These are phyloP conservation scores for Lentinula raphanica DNA, from an alignment of 768 basidiomycete genomes.

Conservation along the genomic window DNA sequence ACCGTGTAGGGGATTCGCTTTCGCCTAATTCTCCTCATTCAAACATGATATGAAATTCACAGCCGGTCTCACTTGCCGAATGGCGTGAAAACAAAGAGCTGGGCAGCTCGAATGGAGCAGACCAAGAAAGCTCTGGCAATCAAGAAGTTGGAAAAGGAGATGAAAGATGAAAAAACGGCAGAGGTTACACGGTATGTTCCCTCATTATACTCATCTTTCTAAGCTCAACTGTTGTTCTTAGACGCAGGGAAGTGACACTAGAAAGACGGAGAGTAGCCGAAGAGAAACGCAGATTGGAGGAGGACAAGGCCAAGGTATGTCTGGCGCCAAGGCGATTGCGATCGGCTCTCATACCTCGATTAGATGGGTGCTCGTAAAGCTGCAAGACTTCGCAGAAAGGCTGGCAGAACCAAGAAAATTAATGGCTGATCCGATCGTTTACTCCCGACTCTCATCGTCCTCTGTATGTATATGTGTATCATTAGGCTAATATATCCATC, in stretches of 20 bases:
- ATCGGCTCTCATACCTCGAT: not conserved
- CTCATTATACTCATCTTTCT: not conserved
- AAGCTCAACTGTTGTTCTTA: constrained; percentile 20
- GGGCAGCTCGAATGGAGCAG: constrained; percentile 66
- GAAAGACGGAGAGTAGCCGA: constrained; percentile 71
- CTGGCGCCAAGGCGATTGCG: not conserved
- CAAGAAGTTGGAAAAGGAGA: constrained; percentile 67
- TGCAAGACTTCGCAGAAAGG: constrained; percentile 64
- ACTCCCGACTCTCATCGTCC: not conserved
- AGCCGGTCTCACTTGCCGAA: constrained; percentile 67
- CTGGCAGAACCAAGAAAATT: constrained; percentile 76
- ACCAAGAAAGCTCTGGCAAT: constrained; percentile 61
- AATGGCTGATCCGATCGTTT: constrained; percentile 48
- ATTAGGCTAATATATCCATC: not conserved
- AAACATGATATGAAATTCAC: constrained; percentile 8
- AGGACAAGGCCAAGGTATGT: constrained; percentile 56
- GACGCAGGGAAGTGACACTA: constrained; percentile 61
- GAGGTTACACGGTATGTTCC: constrained; percentile 53
- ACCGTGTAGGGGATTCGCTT: constrained; percentile 37
- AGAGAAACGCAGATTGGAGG: constrained; percentile 63
- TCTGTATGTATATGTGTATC: not conserved
- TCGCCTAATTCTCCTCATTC: not conserved
- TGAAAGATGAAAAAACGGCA: constrained; percentile 71
- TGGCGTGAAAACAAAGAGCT: constrained; percentile 61
- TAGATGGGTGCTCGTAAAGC: constrained; percentile 82